A percentile compares a stretch with the other conserved stretches of the same genome.
Evolutionary conservation across 2,329 filamentous ascomycete species (phyloP).

Genomic region (Huntiella moniliformis): DNA sequence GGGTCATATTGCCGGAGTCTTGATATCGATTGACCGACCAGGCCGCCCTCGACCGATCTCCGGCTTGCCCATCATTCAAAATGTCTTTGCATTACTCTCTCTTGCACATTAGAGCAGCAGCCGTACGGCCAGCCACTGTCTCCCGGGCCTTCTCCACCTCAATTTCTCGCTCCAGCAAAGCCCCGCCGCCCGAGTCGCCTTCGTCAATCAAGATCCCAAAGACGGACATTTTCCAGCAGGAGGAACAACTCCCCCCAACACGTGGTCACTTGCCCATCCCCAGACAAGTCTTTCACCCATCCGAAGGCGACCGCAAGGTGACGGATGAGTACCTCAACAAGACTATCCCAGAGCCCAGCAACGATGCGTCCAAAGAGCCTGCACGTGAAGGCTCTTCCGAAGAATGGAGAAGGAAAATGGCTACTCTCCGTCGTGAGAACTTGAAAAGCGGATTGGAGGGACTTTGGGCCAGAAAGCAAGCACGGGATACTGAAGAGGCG

Average conservation of each 20-base stretch:
- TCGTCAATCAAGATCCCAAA: slow-evolving; percentile 67
- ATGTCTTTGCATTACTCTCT: slow-evolving; percentile 3
- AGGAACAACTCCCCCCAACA: slow-evolving; percentile 27
- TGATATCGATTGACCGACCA: background rate
- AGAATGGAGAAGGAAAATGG: slow-evolving; percentile 55
- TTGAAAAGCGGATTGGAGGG: slow-evolving; percentile 51
- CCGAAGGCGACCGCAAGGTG: slow-evolving; percentile 40
- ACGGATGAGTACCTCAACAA: slow-evolving; percentile 38
- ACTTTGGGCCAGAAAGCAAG: slow-evolving; percentile 47
- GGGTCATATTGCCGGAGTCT: background rate
- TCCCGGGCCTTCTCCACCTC: slow-evolving; percentile 1
- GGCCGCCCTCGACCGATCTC: background rate
- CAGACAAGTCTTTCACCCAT: slow-evolving; percentile 53
- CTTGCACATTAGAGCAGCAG: background rate
- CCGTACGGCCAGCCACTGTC: background rate
- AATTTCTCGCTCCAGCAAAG: background rate
- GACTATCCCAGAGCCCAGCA: slow-evolving; percentile 37
- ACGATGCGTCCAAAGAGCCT: slow-evolving; percentile 19
- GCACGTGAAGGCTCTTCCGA: slow-evolving; percentile 19
- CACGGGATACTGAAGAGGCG: slow-evolving; percentile 20
- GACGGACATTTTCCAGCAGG: slow-evolving; percentile 46
- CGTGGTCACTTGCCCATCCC: slow-evolving; percentile 74
- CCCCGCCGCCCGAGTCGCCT: slow-evolving; percentile 65
- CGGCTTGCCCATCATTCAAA: background rate
- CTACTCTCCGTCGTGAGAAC: slow-evolving; percentile 50